phyloP scores from a whole-genome alignment of 495 filamentous ascomycete genomes.

The Viridothelium virens region DNA sequence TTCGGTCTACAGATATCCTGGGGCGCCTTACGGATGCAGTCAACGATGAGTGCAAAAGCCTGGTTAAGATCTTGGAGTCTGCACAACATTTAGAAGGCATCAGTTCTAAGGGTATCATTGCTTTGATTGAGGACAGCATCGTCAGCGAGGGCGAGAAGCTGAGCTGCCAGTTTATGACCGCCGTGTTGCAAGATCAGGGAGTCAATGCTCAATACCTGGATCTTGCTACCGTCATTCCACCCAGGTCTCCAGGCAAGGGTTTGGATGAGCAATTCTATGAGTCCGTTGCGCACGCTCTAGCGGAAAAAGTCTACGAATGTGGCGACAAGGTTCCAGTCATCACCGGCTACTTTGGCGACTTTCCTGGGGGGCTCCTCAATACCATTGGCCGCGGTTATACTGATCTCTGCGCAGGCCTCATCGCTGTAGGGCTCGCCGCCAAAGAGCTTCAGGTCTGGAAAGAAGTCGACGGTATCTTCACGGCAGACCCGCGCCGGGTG shows the following conservation, averaged over 20 bases:
- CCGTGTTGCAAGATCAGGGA: conserved; percentile 65
- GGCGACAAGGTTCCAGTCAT: conserved; percentile 44
- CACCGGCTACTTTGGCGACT: conserved; percentile 43
- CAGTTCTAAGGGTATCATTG: conserved; percentile 52
- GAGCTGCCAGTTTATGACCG: conserved; percentile 79
- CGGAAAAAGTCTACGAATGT: conserved; percentile 60
- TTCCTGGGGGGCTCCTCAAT: conserved; percentile 42
- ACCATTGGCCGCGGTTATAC: conserved; percentile 47
- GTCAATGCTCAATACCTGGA: conserved; percentile 82
- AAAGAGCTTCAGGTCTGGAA: conserved; percentile 49
- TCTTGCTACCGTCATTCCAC: conserved; percentile 65
- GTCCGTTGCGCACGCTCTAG: conserved; percentile 54
- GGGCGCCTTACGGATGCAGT: conserved; percentile 52
- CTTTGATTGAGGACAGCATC: conserved; percentile 63
- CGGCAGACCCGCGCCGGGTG: conserved; percentile 49
- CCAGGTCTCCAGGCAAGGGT: conserved; percentile 46
- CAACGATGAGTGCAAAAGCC: conserved; percentile 59
- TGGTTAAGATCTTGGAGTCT: conserved; percentile 53
- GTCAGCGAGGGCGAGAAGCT: conserved; percentile 91
- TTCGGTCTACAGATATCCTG: conserved; percentile 48
- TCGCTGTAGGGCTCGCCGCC: conserved; percentile 43
- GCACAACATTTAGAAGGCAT: conserved; percentile 56
- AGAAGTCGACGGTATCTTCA: conserved; percentile 51
- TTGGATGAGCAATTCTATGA: conserved; percentile 78
- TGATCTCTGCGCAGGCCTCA: conserved; percentile 47